Conservation (phyloP, 1,284 basidiomycete species). For the Sanghuangporus sanghuang region DNA sequence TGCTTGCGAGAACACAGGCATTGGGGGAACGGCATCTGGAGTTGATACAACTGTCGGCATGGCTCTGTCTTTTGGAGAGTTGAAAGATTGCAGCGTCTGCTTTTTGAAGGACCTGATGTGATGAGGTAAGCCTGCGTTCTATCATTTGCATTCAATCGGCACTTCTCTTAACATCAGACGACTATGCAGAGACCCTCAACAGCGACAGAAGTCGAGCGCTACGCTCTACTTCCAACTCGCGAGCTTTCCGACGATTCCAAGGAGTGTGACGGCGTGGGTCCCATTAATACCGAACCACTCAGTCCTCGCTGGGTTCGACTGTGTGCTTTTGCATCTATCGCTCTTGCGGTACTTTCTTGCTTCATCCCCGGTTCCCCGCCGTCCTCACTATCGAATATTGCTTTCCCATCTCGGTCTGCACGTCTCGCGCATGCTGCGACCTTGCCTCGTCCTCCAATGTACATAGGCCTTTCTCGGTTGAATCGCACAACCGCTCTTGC, state of each 20-base stretch:
- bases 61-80: background rate
- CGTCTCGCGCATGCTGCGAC: background rate
- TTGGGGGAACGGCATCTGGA: slow-evolving; percentile 25
- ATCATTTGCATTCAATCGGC: background rate
- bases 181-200: background rate
- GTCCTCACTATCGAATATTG: background rate
- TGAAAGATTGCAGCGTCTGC: background rate
- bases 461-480: slow-evolving; percentile 5
- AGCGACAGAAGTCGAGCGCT: background rate
- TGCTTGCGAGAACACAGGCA: slow-evolving; percentile 37
- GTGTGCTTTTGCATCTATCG: background rate
- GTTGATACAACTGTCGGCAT: slow-evolving; percentile 23
- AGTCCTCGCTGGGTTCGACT: background rate
- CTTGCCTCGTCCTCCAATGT: background rate
- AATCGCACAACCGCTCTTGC: background rate
- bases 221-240: background rate
- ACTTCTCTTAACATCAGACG: background rate
- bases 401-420: background rate
- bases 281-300: background rate
- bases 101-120: background rate
- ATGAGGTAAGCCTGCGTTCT: background rate
- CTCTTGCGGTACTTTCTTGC: background rate
- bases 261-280: background rate
- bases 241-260: background rate
- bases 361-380: background rate